Evolutionary conservation across 768 basidiomycete species (phyloP).

Genomic region (Mycena vitilis): DNA sequence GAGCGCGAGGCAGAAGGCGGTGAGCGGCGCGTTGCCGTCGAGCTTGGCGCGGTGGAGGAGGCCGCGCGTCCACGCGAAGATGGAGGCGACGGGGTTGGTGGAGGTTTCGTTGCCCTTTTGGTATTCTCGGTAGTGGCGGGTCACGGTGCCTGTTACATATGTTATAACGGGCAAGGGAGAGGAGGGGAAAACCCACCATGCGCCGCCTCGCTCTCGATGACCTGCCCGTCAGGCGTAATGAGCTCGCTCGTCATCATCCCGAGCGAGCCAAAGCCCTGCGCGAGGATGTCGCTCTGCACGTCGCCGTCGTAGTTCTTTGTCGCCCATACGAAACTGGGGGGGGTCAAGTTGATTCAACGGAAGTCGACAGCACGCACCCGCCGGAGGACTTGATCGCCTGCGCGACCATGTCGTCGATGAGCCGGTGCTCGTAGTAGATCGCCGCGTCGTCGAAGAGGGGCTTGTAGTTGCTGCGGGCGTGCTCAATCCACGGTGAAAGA

Average conservation of each 20-base stretch:
- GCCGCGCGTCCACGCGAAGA: constrained; percentile 99
- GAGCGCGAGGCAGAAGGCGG: constrained; percentile 79
- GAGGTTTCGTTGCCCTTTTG: constrained; percentile 98
- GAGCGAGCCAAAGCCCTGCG: constrained; percentile 95
- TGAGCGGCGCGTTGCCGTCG: constrained; percentile 82
- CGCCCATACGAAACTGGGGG: constrained; percentile 71
- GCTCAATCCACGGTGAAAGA: neutral
- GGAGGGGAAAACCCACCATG: constrained; percentile 64
- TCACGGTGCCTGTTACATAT: constrained; percentile 75
- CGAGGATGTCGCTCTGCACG: constrained; percentile 92
- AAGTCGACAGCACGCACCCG: constrained; percentile 63
- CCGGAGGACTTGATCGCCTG: constrained; percentile 97
- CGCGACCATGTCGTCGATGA: constrained; percentile 99
- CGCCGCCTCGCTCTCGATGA: constrained; percentile 96
- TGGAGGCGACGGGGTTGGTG: constrained; percentile 98
- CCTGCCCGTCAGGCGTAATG: constrained; percentile 92
- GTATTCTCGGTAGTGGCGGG: constrained; percentile 96
- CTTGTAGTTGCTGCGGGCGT: constrained; percentile 64
- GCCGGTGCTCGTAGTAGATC: constrained; percentile 95
- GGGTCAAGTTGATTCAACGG: no score
- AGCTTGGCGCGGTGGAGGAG: constrained; percentile 93
- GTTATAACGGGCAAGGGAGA: neutral
- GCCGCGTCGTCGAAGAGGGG: constrained; percentile 72
- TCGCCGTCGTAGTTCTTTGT: constrained; percentile 88
- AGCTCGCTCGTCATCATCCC: constrained; percentile 99